Evolutionary conservation across 140 eudicot species (phyloP).

Genomic region (Erigeron philadelphicus): DNA sequence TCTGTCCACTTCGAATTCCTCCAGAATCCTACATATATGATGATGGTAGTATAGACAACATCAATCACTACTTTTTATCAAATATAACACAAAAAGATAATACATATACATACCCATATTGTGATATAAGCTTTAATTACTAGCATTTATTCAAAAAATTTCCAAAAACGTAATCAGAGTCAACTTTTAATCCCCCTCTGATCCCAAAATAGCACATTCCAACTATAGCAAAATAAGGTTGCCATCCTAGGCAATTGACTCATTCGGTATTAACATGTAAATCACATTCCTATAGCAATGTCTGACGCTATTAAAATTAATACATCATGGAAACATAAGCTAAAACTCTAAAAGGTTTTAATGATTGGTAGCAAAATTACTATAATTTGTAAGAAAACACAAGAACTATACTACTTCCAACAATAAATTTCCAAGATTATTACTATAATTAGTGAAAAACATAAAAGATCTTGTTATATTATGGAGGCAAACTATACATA

Average conservation of each 20-base stretch:
- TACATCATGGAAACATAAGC: too few relatives aligned
- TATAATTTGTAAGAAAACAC: background rate
- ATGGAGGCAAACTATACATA: too few relatives aligned
- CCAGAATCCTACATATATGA: conserved; percentile 46
- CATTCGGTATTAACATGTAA: too few relatives aligned
- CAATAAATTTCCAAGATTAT: background rate
- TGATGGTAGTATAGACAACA: background rate
- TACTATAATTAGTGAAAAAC: background rate
- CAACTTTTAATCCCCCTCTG: too few relatives aligned
- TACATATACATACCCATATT: background rate
- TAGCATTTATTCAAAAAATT: too few relatives aligned
- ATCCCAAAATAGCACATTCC: too few relatives aligned
- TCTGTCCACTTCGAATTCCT: conserved; percentile 76
- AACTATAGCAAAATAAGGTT: too few relatives aligned
- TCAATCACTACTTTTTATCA: background rate
- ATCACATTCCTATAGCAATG: too few relatives aligned
- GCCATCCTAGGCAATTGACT: too few relatives aligned
- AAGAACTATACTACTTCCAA: background rate
- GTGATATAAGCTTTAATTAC: too few relatives aligned
- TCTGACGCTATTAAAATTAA: too few relatives aligned
- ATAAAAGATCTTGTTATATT: background rate
- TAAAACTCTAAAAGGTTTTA: background rate
- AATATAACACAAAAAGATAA: background rate
- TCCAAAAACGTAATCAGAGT: too few relatives aligned
- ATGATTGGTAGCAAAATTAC: background rate